Evolutionary conservation across 1,284 basidiomycete genomes (phyloP).

Genomic region (Porphyrellus sp.): DNA sequence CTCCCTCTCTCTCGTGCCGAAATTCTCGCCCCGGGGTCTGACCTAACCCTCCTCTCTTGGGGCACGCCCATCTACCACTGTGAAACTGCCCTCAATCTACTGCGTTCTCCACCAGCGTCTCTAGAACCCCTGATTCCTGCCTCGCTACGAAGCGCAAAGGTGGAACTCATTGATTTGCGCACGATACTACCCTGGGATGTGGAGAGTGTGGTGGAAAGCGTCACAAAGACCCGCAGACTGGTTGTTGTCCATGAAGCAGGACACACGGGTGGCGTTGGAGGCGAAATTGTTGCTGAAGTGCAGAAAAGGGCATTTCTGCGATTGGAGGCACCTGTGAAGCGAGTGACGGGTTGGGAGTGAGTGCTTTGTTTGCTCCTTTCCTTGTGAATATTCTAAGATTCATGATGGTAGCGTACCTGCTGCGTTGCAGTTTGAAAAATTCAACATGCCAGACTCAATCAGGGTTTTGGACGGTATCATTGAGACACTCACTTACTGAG

Average conservation of each 20-base stretch:
- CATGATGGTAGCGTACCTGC: conserved; percentile 63
- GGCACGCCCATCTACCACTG: conserved; percentile 92
- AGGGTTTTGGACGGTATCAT: conserved; percentile 81
- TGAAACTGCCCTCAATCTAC: conserved; percentile 72
- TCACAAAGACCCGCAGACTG: conserved; percentile 76
- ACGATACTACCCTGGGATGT: conserved; percentile 91
- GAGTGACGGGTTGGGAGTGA: conserved; percentile 91
- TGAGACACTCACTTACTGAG: conserved; percentile 76
- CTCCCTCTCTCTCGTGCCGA: conserved; percentile 82
- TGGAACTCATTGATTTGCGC: conserved; percentile 89
- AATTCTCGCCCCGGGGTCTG: conserved; percentile 67
- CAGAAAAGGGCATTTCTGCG: conserved; percentile 85
- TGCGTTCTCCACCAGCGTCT: conserved; percentile 61
- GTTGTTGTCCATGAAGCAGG: conserved; percentile 93
- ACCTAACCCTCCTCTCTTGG: conserved; percentile 87
- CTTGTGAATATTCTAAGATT: conserved; percentile 4
- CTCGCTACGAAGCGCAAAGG: conserved; percentile 64
- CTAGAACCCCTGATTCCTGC: conserved; percentile 70
- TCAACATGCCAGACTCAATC: conserved; percentile 84
- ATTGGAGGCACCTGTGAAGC: conserved; percentile 81
- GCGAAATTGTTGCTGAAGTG: conserved; percentile 83
- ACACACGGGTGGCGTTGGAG: conserved; percentile 80
- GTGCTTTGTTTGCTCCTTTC: conserved; percentile 34
- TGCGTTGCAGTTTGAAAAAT: conserved; percentile 84
- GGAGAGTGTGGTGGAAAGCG: conserved; percentile 76